phyloP scores from a whole-genome alignment of 306 rosid genomes.

The Gastrolobium bilobum region DNA sequence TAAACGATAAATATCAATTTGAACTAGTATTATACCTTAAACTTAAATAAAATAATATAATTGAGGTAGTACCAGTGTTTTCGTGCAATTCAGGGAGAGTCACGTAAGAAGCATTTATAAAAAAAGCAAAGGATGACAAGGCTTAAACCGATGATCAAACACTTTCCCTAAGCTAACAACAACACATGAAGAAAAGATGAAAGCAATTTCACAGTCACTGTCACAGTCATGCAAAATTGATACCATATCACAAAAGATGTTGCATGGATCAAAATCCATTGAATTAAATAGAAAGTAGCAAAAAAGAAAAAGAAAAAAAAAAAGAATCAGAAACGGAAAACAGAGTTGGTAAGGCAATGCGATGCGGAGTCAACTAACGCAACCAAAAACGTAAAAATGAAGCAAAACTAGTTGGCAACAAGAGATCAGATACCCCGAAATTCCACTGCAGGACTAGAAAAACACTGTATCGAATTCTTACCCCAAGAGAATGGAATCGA shows the following conservation, averaged over 20 bases:
- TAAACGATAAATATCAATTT: not conserved
- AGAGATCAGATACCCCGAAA: slow-evolving; percentile 26
- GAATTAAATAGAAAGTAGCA: not conserved
- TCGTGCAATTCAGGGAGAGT: not conserved
- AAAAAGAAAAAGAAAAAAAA: not conserved
- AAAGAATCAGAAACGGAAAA: not conserved
- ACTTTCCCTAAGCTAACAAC: slow-evolving; percentile 7
- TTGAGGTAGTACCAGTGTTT: not conserved
- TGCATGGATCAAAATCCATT: not conserved
- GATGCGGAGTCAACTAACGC: not conserved
- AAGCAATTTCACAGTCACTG: slow-evolving; percentile 25
- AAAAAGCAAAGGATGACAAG: not conserved
- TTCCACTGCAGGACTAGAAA: not conserved
- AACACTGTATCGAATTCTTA: slow-evolving; percentile 50
- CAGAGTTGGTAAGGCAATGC: slow-evolving; percentile 28
- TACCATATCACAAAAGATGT: slow-evolving; percentile 2
- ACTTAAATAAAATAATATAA: not conserved
- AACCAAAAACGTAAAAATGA: slow-evolving; percentile 5
- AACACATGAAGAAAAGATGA: not conserved
- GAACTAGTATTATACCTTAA: not conserved
- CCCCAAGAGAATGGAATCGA: slow-evolving; percentile 60
- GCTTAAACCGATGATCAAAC: slow-evolving; percentile 16
- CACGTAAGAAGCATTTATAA: slow-evolving; percentile 4
- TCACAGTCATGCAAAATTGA: slow-evolving; percentile 32
- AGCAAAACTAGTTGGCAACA: not conserved